Conservation (phyloP, 305 asterid species). For the Solanum hybrid region DNA sequence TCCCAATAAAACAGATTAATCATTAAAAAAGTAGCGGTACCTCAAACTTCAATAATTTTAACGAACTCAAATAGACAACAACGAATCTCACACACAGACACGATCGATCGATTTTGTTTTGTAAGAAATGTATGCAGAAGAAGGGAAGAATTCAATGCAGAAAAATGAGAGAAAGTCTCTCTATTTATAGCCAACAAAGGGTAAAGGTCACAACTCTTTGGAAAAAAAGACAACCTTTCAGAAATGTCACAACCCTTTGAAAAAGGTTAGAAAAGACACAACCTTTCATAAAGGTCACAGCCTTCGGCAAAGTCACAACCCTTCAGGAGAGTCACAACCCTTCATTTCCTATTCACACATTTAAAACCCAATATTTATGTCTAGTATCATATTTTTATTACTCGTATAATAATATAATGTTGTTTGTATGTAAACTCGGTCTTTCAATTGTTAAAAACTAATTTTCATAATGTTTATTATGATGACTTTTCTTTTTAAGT, state of each 20-base stretch:
- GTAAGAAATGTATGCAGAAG: not conserved
- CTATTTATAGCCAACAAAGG: not conserved
- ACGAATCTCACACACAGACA: not conserved
- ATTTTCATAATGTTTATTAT: not conserved
- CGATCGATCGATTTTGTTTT: not conserved
- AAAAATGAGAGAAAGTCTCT: not conserved
- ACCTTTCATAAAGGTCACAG: not conserved
- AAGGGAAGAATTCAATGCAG: not conserved
- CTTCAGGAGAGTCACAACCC: too few species aligned
- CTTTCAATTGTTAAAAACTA: not conserved
- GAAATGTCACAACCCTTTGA: not conserved
- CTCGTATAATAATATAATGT: not conserved
- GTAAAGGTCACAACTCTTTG: not conserved
- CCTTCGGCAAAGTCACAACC: too few species aligned
- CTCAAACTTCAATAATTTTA: not conserved
- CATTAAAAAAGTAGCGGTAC: not conserved
- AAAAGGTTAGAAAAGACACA: not conserved
- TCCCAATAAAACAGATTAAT: not conserved
- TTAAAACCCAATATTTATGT: not conserved
- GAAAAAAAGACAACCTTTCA: too few species aligned
- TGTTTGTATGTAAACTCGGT: not conserved
- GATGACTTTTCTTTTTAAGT: not conserved
- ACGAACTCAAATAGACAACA: not conserved
- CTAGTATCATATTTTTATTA: not conserved
- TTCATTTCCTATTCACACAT: not conserved